phyloP scores from a whole-genome alignment of 441 rosid genomes.

The Aleurites moluccanus region DNA sequence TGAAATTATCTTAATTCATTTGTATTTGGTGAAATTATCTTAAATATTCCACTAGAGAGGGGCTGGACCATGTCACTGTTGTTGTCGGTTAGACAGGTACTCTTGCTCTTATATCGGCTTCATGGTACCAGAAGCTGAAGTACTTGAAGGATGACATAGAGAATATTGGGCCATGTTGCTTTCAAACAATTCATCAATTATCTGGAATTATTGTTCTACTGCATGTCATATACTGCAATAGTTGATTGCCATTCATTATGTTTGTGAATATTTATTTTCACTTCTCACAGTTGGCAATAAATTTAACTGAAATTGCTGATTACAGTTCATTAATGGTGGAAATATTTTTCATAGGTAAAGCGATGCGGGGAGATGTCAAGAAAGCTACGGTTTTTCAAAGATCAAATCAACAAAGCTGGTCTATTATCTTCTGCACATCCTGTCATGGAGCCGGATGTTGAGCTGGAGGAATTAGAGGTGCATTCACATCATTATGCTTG shows the following conservation, averaged over 20 bases:
- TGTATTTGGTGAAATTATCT: not conserved
- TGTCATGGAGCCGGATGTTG: slow-evolving; percentile 70
- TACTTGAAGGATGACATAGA: not conserved
- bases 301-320: not conserved
- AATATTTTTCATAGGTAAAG: slow-evolving; percentile 66
- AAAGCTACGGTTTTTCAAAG: slow-evolving; percentile 86
- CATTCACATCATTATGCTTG: slow-evolving; percentile 18
- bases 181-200: not conserved
- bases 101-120: not conserved
- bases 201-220: not conserved
- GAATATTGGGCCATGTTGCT: not conserved
- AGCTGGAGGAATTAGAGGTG: slow-evolving; percentile 96
- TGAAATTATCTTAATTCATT: not conserved
- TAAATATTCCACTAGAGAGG: not conserved
- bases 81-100: not conserved
- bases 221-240: not conserved
- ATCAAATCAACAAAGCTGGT: slow-evolving; percentile 91
- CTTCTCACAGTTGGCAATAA: slow-evolving; percentile 1
- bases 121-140: not conserved
- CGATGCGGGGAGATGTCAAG: slow-evolving; percentile 99
- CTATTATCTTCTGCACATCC: slow-evolving; percentile 58
- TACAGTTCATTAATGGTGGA: slow-evolving; percentile 22
- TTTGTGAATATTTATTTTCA: not conserved
- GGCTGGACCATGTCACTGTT: slow-evolving; percentile 3
- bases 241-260: not conserved